Base-by-base conservation (phyloP, 257 asterid genomes). In the Rhazya stricta region DNA sequence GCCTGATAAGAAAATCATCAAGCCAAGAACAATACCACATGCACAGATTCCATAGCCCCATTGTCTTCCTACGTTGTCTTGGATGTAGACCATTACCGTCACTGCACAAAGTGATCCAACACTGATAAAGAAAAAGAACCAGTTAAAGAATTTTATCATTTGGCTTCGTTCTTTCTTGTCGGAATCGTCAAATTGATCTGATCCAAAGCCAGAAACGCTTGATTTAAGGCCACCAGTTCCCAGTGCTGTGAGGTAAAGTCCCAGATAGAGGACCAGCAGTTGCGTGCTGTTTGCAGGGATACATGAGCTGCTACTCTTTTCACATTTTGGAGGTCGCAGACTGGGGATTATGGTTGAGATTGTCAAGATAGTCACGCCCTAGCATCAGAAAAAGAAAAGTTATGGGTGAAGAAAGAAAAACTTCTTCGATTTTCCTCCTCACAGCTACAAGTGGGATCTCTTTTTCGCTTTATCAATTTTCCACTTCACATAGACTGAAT, bases 21-120 rank as follows among this genome's bases (percentile, higher is more conserved):
- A 63, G 0, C 95, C 96, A 0, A 79, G 46, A 1, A 91, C 77
- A 51, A 93, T 89, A 8, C 91, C 91, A 77, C 91, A 88, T 0
- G 91, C 97, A 58, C 97, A 93, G 11, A 91, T 88, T 46, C 98
- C 97, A 69, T 93, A 93, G 0, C 98, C 98, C 91, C 91, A 91
- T 56, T 77, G 62, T n/a, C 98, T 75, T 10, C 98, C 98, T 10
- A 93, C 68, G 45, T 89, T 77, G 21, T 93, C 98, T 81, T 93
- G 98, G 6, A 93, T 84, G 82, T 93, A 93, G 16, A 93, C 96
- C 1, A 93, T 82, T 1, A 93, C 81, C 0, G 97, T 91, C 21
- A 93, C 98, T 0, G 98, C 98, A 27, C 72, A 58, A 1, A 93
- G 92, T 0, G 98, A 86, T 36, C 98, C 98, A 3, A 89, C 69